Percentiles rank a stretch among this genome's conserved stretches.
These are phyloP conservation scores for Lipomyces orientalis DNA, from an alignment of 805 yeast species.

Conservation along the genomic window DNA sequence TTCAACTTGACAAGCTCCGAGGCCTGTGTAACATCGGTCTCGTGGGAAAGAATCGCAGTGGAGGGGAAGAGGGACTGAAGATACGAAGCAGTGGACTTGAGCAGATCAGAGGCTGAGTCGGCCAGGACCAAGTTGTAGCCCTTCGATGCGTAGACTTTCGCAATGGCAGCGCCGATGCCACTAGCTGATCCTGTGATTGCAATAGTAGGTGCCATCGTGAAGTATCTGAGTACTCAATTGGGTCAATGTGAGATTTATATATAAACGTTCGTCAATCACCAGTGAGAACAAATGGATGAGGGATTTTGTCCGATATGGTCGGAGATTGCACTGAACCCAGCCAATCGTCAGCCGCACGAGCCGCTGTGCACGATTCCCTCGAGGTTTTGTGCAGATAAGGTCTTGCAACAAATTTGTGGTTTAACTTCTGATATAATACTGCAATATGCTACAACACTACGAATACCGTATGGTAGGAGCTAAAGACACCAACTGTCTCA, in stretches of 20 bases:
- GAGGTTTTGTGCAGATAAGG: no score
- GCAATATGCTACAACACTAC: no score
- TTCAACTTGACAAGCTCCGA: slow-evolving; percentile 37
- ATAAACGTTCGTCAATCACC: neutral
- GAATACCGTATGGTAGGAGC: no score
- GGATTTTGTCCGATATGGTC: neutral
- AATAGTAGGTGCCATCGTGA: slow-evolving; percentile 37
- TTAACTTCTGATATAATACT: no score
- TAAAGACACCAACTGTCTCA: no score
- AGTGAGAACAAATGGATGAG: neutral
- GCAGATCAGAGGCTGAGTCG: slow-evolving; percentile 31
- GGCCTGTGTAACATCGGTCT: slow-evolving; percentile 37
- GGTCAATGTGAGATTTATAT: neutral
- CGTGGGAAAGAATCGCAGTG: slow-evolving; percentile 24
- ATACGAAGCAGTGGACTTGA: slow-evolving; percentile 26
- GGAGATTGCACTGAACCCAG: no score
- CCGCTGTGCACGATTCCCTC: no score
- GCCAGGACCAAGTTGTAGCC: slow-evolving; percentile 42
- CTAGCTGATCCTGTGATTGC: slow-evolving; percentile 41
- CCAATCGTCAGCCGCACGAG: no score
- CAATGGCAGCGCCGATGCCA: slow-evolving; percentile 42
- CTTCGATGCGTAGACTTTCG: slow-evolving; percentile 40
- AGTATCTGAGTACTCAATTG: neutral
- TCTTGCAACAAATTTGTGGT: no score
- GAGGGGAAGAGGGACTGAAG: slow-evolving; percentile 29